Conservation (phyloP, 306 rosid genomes). For the Casuarina equisetifolia region DNA sequence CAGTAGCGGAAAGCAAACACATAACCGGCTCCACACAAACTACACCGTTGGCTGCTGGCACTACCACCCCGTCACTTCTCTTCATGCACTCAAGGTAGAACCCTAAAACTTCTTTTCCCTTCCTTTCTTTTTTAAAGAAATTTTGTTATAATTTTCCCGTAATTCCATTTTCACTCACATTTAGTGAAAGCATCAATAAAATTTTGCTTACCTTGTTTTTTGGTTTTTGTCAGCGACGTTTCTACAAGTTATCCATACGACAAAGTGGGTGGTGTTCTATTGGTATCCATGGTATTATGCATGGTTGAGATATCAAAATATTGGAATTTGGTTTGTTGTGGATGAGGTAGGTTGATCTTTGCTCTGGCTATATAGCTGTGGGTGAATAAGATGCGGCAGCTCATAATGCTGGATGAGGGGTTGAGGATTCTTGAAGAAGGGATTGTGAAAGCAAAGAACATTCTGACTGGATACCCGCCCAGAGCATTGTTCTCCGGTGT, state of each 20-base stretch:
- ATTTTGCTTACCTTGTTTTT: background rate
- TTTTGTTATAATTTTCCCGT: background rate
- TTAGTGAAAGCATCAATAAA: background rate
- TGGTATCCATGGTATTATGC: background rate
- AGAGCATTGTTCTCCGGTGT: background rate
- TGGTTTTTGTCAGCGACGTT: background rate
- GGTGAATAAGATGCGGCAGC: slow-evolving; percentile 1
- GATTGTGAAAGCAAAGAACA: slow-evolving; percentile 1
- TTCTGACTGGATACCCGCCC: background rate
- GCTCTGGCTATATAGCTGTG: background rate
- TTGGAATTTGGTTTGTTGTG: background rate
- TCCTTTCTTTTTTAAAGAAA: background rate
- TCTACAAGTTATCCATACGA: background rate
- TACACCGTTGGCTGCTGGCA: background rate
- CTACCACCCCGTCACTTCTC: background rate
- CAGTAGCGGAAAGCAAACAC: background rate
- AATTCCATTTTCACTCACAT: background rate
- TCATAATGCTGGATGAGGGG: slow-evolving; percentile 8
- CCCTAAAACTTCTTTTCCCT: background rate
- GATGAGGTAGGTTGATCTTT: background rate
- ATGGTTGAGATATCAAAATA: background rate
- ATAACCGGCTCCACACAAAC: background rate
- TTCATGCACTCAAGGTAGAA: background rate
- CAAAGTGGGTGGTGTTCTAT: background rate
- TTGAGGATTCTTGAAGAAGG: slow-evolving; percentile 12